Base-by-base conservation (phyloP, 2,329 filamentous ascomycete genomes). In the Colletotrichum trifolii region DNA sequence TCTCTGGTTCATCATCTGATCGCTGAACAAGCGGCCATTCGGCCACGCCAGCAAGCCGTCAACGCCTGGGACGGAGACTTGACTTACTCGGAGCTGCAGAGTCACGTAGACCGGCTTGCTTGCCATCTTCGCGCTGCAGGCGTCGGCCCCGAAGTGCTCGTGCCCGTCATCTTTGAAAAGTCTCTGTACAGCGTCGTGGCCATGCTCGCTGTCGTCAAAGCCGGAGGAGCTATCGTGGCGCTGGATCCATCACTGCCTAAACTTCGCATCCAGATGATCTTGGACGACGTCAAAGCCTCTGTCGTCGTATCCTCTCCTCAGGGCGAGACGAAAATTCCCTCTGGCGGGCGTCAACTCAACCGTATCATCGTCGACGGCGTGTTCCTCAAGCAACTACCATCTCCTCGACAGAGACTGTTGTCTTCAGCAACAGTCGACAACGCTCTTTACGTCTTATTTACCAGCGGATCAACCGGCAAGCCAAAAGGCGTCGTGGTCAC, bases 21-120 rank as follows among this genome's bases (percentile, higher is more conserved):
- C 25, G 25, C 25, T 25, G 25, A 25, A 25, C 25, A 25, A 25
- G 25, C 25, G 25, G 25, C 25, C 3, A 4, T 25, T 25, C 4
- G 25, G 25, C 25, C 25, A 25, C 25, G 4, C 25, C 25, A 25
- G 25, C 25, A 25, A 5, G 25, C 25, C 25, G 25, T 25, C 25
- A 25, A 25, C 13, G 47, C 40, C 6, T 71, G 69, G 69, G 69
- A 71, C 42, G 69, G 69, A 1, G n/a, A 52, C 8, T 9, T 69
- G 3, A 71, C 67, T 2, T 70, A 69, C 13, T 46, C 46, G n/a
- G 54, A 71, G 7, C 58, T 71, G 12, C 68, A 70, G 10, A 36
- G 38, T 12, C 58, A 53, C n/a, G 12, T 39, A 6, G 13, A 13
- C 17, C 38, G 36, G 2, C 36, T 54, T 25, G 52, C 52, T n/a